Evolutionary conservation across 495 filamentous ascomycete genomes (phyloP).

Genomic region (Neurospora africana): DNA sequence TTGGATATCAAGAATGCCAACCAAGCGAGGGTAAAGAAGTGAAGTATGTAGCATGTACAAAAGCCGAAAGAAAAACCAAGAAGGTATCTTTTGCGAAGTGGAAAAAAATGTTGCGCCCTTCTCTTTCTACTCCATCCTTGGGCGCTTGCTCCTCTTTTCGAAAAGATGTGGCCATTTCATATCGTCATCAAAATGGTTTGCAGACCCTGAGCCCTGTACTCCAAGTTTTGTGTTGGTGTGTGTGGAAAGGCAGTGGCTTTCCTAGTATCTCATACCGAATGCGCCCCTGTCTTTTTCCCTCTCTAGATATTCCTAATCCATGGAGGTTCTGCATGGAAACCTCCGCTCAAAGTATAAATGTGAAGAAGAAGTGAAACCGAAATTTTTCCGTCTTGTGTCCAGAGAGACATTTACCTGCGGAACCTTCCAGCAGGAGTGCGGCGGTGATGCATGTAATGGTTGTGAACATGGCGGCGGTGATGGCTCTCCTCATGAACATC

Average conservation of each 20-base stretch:
- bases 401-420: neutral
- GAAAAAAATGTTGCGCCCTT: neutral
- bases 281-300: neutral
- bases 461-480: slow-evolving; percentile 14
- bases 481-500: neutral
- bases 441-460: slow-evolving; percentile 17
- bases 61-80: neutral
- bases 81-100: neutral
- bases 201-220: neutral
- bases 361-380: neutral
- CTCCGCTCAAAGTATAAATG: neutral
- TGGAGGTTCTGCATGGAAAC: neutral
- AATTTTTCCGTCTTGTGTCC: neutral
- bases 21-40: neutral
- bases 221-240: neutral
- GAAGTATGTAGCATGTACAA: neutral
- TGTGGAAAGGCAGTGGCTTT: neutral
- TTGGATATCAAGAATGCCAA: neutral
- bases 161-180: neutral
- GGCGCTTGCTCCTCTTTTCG: neutral
- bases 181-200: slow-evolving; percentile 3
- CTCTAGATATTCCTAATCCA: neutral
- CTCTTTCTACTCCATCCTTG: neutral
- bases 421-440: slow-evolving; percentile 8
- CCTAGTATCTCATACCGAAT: neutral